phyloP scores from a whole-genome alignment of 2,329 filamentous ascomycete genomes.

The Herpotrichia juniperi region DNA sequence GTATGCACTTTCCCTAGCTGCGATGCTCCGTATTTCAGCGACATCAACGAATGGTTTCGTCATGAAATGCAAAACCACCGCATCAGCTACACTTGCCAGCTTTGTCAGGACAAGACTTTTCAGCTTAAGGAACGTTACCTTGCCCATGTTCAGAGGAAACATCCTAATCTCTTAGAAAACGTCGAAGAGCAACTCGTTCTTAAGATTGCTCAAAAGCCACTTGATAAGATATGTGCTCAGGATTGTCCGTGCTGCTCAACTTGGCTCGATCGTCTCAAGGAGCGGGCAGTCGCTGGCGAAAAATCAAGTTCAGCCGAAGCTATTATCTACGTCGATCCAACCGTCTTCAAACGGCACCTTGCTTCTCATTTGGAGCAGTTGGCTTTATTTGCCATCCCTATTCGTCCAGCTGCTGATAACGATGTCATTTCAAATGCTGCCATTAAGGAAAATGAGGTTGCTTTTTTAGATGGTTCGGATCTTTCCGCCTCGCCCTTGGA shows the following conservation, averaged over 20 bases:
- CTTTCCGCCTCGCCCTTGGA: not conserved
- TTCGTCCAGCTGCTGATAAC: constrained; percentile 1
- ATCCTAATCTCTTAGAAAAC: constrained; percentile 10
- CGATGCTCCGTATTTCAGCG: constrained; percentile 13
- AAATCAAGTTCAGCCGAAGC: not conserved
- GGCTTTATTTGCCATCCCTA: constrained; percentile 18
- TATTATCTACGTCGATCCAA: constrained; percentile 11
- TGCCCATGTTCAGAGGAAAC: constrained; percentile 12
- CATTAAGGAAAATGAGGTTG: constrained; percentile 5
- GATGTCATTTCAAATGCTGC: constrained; percentile 15
- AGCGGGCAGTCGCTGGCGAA: not conserved
- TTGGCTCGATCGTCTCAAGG: constrained; percentile 10
- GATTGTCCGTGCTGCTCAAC: constrained; percentile 24
- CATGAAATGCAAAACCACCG: constrained; percentile 26
- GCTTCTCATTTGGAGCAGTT: constrained; percentile 24
- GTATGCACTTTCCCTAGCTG: constrained; percentile 23
- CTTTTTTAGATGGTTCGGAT: not conserved
- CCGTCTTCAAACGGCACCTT: constrained; percentile 23
- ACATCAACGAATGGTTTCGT: constrained; percentile 23
- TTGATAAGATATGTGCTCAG: constrained; percentile 15
- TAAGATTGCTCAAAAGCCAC: constrained; percentile 12
- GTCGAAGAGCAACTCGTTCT: constrained; percentile 3
- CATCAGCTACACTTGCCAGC: constrained; percentile 11
- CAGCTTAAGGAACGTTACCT: constrained; percentile 7
- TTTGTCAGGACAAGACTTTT: constrained; percentile 14